Evolutionary conservation across 1,284 basidiomycete genomes (phyloP).

Genomic region (Leccinum cinnamomeum): DNA sequence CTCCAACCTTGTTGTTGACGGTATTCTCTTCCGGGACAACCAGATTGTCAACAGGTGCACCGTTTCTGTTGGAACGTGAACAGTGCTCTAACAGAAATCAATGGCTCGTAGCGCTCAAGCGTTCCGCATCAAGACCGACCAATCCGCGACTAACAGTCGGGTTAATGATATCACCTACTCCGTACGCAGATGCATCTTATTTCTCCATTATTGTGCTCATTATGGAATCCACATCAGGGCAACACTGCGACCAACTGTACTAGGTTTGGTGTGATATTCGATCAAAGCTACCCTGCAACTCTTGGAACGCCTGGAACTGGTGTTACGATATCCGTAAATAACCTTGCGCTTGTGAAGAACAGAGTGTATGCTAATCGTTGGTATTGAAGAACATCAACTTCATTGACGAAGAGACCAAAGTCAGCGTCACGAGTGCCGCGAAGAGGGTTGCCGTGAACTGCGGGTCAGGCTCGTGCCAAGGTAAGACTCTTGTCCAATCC

Average conservation of each 20-base stretch:
- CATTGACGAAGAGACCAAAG: slow-evolving; percentile 33
- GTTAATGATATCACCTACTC: slow-evolving; percentile 46
- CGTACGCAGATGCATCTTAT: slow-evolving; percentile 15
- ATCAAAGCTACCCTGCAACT: slow-evolving; percentile 48
- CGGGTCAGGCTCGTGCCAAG: slow-evolving; percentile 43
- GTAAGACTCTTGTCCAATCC: slow-evolving; percentile 22
- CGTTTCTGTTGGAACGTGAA: background rate
- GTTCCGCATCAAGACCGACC: slow-evolving; percentile 49
- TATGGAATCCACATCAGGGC: slow-evolving; percentile 28
- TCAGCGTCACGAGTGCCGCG: slow-evolving; percentile 40
- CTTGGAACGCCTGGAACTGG: slow-evolving; percentile 51
- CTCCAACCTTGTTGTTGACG: slow-evolving; percentile 47
- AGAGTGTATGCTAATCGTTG: background rate
- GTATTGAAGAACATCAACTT: slow-evolving; percentile 42
- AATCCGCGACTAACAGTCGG: slow-evolving; percentile 38
- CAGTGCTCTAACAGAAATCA: slow-evolving; percentile 3
- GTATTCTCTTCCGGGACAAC: slow-evolving; percentile 49
- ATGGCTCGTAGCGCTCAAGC: slow-evolving; percentile 38
- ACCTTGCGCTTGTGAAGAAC: background rate
- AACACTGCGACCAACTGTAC: slow-evolving; percentile 44
- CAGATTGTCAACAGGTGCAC: slow-evolving; percentile 43
- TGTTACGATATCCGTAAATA: slow-evolving; percentile 34
- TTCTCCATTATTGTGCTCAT: slow-evolving; percentile 3
- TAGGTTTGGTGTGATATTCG: slow-evolving; percentile 46
- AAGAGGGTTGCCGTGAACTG: slow-evolving; percentile 46